Evolutionary conservation across 345 rosid species (phyloP).

Genomic region (Eucalyptus guilfoylei): DNA sequence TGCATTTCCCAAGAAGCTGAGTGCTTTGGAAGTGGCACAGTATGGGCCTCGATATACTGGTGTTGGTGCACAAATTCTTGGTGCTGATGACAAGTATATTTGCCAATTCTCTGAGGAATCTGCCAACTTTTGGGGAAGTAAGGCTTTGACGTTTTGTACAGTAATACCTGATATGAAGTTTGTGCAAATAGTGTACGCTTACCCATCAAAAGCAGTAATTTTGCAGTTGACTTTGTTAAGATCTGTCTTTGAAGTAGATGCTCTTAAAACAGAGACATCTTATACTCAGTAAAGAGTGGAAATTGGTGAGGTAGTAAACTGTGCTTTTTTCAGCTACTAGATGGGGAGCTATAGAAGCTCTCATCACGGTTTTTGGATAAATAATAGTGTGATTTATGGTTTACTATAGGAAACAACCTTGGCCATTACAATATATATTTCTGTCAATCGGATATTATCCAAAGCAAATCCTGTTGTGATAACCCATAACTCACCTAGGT

Average conservation of each 20-base stretch:
- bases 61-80: slow-evolving; percentile 92
- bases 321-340: not conserved
- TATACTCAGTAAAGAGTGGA: not conserved
- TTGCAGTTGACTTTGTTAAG: not conserved
- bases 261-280: not conserved
- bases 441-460: too few species aligned
- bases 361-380: not conserved
- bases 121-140: slow-evolving; percentile 90
- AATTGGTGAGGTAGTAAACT: not conserved
- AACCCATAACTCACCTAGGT: not conserved
- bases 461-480: not conserved
- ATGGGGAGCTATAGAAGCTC: not conserved
- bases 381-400: not conserved
- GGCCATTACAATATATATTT: not conserved
- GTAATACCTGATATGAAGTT: not conserved
- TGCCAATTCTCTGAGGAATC: slow-evolving; percentile 66
- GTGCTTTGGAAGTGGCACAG: slow-evolving; percentile 36
- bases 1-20: slow-evolving; percentile 38
- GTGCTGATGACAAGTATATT: slow-evolving; percentile 74
- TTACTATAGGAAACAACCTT: not conserved
- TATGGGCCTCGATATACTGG: slow-evolving; percentile 74
- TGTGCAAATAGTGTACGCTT: not conserved
- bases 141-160: not conserved
- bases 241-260: not conserved
- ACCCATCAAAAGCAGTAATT: not conserved